A percentile compares a stretch with the other conserved stretches of the same genome.
Conservation (phyloP, 805 yeast species). For the Candida rishiriensis region DNA sequence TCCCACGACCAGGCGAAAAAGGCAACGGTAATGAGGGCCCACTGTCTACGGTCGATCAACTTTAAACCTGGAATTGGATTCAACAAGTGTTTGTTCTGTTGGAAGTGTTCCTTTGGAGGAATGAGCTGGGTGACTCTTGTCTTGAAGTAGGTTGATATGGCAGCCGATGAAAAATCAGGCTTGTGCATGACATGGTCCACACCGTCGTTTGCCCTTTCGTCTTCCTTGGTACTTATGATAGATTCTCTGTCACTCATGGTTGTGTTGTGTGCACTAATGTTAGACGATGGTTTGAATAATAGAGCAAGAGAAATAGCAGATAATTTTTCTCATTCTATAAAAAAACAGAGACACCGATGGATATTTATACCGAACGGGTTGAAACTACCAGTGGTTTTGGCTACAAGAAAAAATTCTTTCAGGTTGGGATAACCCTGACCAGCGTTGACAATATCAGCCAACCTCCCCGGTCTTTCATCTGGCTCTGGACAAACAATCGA, state of each 20-base stretch:
- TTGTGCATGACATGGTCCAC: slow-evolving; percentile 27
- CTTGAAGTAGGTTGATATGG: slow-evolving; percentile 33
- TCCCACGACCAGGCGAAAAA: slow-evolving; percentile 63
- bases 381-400: too few relatives aligned
- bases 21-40: slow-evolving; percentile 53
- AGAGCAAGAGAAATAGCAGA: too few relatives aligned
- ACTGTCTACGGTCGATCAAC: slow-evolving; percentile 45
- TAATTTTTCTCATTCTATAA: too few relatives aligned
- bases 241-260: slow-evolving; percentile 4
- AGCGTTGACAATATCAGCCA: too few relatives aligned
- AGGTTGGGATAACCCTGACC: too few relatives aligned
- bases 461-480: too few relatives aligned
- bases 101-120: slow-evolving; percentile 38
- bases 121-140: slow-evolving; percentile 49
- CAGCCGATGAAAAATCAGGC: slow-evolving; percentile 28
- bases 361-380: too few relatives aligned
- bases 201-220: slow-evolving; percentile 35
- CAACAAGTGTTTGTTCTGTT: slow-evolving; percentile 36
- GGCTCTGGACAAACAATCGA: too few relatives aligned
- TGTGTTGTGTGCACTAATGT: not conserved
- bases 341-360: too few relatives aligned
- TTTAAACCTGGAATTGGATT: slow-evolving; percentile 63
- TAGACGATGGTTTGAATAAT: too few relatives aligned
- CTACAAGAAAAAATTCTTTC: too few relatives aligned
- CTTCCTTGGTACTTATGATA: slow-evolving; percentile 2